phyloP scores from a whole-genome alignment of 352 stramenopile genomes.

The Globisporangium mamillatum region DNA sequence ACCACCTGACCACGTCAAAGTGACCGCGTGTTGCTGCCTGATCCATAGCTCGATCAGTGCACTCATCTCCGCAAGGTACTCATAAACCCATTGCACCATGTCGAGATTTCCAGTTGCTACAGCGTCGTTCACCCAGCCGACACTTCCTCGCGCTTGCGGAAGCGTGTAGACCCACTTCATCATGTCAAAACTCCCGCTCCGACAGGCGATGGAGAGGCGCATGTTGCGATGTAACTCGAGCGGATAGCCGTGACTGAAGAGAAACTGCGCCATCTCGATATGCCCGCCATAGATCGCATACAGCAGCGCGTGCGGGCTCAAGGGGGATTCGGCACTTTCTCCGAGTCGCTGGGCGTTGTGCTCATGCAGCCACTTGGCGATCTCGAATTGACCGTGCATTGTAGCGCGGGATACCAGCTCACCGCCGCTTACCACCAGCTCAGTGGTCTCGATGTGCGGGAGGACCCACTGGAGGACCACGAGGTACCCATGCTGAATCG shows the following conservation, averaged over 20 bases:
- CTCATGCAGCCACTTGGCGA: slow-evolving; percentile 4
- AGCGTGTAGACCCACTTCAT: neutral
- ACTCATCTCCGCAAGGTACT: neutral
- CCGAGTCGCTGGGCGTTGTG: neutral
- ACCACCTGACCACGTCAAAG: neutral
- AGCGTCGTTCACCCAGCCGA: neutral
- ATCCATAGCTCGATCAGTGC: neutral
- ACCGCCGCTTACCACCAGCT: neutral
- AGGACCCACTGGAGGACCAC: slow-evolving; percentile 4
- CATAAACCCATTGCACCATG: neutral
- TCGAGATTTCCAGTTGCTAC: neutral
- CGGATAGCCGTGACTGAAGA: neutral
- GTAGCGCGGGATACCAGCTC: neutral
- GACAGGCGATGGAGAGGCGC: neutral
- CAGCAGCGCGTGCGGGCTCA: neutral
- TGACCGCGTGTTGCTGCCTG: neutral
- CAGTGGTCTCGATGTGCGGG: neutral
- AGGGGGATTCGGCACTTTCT: neutral
- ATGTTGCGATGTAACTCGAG: neutral
- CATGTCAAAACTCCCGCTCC: neutral
- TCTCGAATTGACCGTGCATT: neutral
- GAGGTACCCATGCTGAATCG: neutral
- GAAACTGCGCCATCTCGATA: neutral
- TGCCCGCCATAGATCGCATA: neutral
- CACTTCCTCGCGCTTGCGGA: neutral